Evolutionary conservation across 2,329 filamentous ascomycete genomes (phyloP).

Genomic region (Monosporascus sp.): DNA sequence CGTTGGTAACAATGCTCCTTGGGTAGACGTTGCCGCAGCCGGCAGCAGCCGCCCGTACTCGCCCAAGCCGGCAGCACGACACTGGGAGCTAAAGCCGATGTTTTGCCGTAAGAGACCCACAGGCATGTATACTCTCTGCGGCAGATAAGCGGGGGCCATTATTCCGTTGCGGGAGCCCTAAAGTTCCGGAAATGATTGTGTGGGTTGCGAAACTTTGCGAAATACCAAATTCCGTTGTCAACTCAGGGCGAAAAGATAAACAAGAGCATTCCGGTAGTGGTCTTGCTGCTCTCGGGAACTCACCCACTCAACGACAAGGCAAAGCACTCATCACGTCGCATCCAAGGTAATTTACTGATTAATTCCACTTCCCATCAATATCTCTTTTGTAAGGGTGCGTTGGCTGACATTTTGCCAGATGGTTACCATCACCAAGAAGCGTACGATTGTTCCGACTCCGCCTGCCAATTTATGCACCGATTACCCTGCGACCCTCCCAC

Average conservation of each 20-base stretch:
- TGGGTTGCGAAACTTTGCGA: not conserved
- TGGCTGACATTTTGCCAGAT: not conserved
- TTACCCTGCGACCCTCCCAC: not conserved
- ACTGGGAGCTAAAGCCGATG: too few relatives aligned
- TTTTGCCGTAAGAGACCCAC: too few relatives aligned
- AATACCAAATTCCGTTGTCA: not conserved
- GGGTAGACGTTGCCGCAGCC: too few relatives aligned
- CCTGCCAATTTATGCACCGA: not conserved
- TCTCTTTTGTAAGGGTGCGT: too few relatives aligned
- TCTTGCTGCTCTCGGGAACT: not conserved
- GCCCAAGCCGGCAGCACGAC: too few relatives aligned
- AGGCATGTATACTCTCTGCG: too few relatives aligned
- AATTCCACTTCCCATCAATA: not conserved
- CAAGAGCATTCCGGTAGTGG: not conserved
- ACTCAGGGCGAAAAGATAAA: not conserved
- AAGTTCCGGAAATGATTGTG: not conserved
- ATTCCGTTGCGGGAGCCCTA: not conserved
- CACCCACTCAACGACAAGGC: not conserved
- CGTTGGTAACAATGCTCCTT: too few relatives aligned
- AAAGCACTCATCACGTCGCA: not conserved
- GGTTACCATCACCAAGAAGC: not conserved
- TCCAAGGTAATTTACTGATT: not conserved
- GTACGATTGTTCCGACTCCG: not conserved
- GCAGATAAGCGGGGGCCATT: not conserved
- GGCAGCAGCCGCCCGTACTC: too few relatives aligned